Evolutionary conservation across 78 protist species (phyloP).

Genomic region (Dictyostelium brefeldianum): DNA sequence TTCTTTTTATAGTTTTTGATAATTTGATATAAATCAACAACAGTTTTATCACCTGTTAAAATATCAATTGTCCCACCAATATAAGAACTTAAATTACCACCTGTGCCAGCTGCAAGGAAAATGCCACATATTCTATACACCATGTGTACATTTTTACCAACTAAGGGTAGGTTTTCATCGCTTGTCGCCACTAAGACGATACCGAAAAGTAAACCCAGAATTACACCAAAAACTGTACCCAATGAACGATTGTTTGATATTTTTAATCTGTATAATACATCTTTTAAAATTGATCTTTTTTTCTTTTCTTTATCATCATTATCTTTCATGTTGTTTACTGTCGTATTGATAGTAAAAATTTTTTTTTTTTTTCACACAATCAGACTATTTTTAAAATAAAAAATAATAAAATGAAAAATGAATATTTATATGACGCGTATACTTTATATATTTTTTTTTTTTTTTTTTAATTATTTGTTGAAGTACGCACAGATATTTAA

Average conservation of each 20-base stretch:
- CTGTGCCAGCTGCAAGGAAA: not conserved
- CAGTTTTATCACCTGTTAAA: constrained; percentile 15
- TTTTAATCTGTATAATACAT: not conserved
- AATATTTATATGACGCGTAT: too few relatives aligned
- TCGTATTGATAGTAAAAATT: too few relatives aligned
- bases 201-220: constrained; percentile 4
- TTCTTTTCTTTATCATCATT: not conserved
- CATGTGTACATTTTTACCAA: not conserved
- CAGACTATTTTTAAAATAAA: too few relatives aligned
- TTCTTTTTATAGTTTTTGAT: not conserved
- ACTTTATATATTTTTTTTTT: too few relatives aligned
- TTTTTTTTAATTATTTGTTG: too few relatives aligned
- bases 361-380: not conserved
- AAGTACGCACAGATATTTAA: too few relatives aligned
- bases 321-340: not conserved
- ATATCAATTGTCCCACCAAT: constrained; percentile 39
- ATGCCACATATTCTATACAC: constrained; percentile 9
- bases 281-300: not conserved
- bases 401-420: too few relatives aligned
- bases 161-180: not conserved
- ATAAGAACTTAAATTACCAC: constrained; percentile 19
- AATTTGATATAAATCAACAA: not conserved
- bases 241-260: constrained; percentile 8
- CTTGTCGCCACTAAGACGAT: not conserved
- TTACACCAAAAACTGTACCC: not conserved